Base-by-base conservation (phyloP, 2,329 filamentous ascomycete genomes). In the Macrophomina pseudophaseolina region DNA sequence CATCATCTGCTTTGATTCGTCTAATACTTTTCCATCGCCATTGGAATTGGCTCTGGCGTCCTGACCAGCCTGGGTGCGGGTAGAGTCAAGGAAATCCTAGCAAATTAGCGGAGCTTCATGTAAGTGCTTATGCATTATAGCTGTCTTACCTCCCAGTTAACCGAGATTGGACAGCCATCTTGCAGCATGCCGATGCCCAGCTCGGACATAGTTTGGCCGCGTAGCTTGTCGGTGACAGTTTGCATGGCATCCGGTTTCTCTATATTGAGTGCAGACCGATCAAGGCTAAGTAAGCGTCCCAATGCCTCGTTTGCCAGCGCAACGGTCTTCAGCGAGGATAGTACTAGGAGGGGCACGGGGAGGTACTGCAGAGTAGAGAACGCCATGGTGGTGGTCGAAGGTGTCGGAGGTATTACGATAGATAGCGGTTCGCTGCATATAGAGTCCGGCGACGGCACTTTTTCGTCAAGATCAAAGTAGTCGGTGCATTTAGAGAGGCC, bases 221-320 rank as follows among this genome's bases (percentile, higher is more conserved):
- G 84, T 16, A 94, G 80, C 23, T 82, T 79, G 40, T 93, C 89
- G 46, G 85, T 81, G 4, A 86, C 80, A 9, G 80, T 80, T 3
- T 80, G 75, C 5, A 74, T 66, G 14, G 71, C 70, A 40, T 75
- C 69, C 54, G 82, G 80, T 46, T 82, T 77, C 33, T 77, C 23
- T 23, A 23, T 78, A 4, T 79, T 71, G 35, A 77, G 74, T n/a
- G 76, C 74, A 23, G 75, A 49, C 16, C 32, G 35, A 32, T 87
- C 81, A 58, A 91, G 81, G 4, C 87, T 88, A 28, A 94, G 79
- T 72, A 94, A 79, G 65, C 87, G 84, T 1, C 88, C 90, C 86
- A 93, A 90, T 23, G 91, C 88, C 71, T 93, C 89, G 71, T 94
- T 94, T 40, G 90, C 91, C 49, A 93, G 77, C 1, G 91, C 84